These are phyloP conservation scores for Capronia coronata DNA, from an alignment of 2,329 filamentous ascomycete genomes.

Conservation along the genomic window DNA sequence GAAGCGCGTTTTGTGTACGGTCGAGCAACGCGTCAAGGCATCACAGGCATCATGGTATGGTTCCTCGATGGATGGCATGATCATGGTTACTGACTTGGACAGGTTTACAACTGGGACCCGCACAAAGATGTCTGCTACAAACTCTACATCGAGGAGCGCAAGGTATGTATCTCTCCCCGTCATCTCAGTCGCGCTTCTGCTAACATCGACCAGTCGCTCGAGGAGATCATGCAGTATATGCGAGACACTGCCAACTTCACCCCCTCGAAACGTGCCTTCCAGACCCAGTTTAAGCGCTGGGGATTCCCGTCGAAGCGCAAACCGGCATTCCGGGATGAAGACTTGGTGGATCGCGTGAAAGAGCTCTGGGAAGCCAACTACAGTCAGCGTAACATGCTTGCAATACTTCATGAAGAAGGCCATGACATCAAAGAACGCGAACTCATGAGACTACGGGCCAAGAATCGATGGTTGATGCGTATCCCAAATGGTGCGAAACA, in stretches of 20 bases:
- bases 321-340: constrained; percentile 62
- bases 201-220: constrained; percentile 45
- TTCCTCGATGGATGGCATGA: not conserved
- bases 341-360: constrained; percentile 61
- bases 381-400: constrained; percentile 66
- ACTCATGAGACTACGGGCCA: constrained; percentile 61
- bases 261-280: constrained; percentile 70
- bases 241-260: constrained; percentile 58
- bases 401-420: constrained; percentile 63
- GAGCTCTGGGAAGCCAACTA: constrained; percentile 73
- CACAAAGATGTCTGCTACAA: constrained; percentile 60
- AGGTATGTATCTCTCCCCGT: constrained; percentile 30
- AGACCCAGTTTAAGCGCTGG: constrained; percentile 72
- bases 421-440: constrained; percentile 66
- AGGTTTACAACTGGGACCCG: constrained; percentile 60
- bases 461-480: constrained; percentile 62
- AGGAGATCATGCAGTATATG: constrained; percentile 69
- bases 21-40: constrained; percentile 18
- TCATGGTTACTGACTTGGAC: constrained; percentile 5
- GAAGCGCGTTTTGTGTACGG: constrained; percentile 24
- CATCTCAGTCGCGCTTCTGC: not conserved
- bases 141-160: constrained; percentile 71
- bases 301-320: constrained; percentile 69
- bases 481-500: constrained; percentile 53
- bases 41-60: constrained; percentile 22